Percentiles rank a stretch among this genome's conserved stretches.
phyloP scores from a whole-genome alignment of 192 early-diverging fungal species.

The Mortierella alpina region DNA sequence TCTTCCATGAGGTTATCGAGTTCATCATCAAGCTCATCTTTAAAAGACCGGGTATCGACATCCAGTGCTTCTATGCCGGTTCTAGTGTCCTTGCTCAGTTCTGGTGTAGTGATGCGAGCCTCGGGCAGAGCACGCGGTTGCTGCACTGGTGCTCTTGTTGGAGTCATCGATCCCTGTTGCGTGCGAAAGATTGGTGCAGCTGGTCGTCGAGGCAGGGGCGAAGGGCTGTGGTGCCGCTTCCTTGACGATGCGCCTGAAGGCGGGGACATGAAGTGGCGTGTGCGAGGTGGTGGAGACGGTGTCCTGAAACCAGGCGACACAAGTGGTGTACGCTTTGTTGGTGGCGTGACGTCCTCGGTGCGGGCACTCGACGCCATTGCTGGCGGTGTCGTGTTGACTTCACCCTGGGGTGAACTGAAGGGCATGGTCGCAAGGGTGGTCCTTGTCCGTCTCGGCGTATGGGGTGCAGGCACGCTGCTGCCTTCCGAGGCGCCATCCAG shows the following conservation, averaged over 20 bases:
- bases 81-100: background rate
- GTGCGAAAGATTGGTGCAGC: background rate
- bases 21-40: background rate
- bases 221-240: conserved; percentile 50
- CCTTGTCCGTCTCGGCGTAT: too few relatives aligned
- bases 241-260: conserved; percentile 26
- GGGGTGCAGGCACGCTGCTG: too few relatives aligned
- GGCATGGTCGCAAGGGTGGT: too few relatives aligned
- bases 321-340: conserved; percentile 16
- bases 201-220: conserved; percentile 23
- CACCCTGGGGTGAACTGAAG: too few relatives aligned
- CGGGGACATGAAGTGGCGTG: conserved; percentile 37
- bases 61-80: too few relatives aligned
- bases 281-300: conserved; percentile 40
- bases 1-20: conserved; percentile 1
- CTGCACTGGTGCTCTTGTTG: background rate
- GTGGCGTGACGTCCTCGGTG: conserved; percentile 8
- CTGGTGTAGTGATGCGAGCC: background rate
- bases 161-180: background rate
- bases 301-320: conserved; percentile 39
- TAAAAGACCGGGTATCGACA: too few relatives aligned
- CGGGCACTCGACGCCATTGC: too few relatives aligned
- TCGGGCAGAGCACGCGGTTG: background rate
- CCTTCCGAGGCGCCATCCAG: too few relatives aligned
- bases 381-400: too few relatives aligned